These are phyloP conservation scores for Ogataea kodamae DNA, from an alignment of 805 yeast genomes.

Conservation along the genomic window DNA sequence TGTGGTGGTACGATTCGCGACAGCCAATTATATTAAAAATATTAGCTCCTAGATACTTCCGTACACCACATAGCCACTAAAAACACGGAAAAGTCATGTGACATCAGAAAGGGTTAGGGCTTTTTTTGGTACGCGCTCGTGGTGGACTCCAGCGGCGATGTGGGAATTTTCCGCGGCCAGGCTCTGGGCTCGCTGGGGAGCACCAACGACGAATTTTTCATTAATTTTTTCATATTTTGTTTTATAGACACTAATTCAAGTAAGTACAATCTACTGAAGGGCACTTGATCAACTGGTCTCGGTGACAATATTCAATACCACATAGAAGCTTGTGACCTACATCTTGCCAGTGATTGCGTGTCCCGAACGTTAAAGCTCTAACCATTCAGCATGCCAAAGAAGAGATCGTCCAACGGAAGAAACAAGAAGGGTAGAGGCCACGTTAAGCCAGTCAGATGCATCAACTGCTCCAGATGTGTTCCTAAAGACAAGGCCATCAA, in stretches of 20 bases:
- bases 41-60: constrained; percentile 8
- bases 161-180: constrained; percentile 1
- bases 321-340: no score
- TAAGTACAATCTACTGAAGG: constrained; percentile 5
- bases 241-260: constrained; percentile 12
- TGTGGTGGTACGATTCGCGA: constrained; percentile 15
- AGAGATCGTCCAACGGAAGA: constrained; percentile 99
- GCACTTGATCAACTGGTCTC: background rate
- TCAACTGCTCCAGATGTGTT: constrained; percentile 99
- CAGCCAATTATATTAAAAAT: constrained; percentile 17
- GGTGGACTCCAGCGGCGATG: background rate
- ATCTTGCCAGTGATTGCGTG: constrained; percentile 1
- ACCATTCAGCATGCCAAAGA: constrained; percentile 86
- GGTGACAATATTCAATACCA: background rate
- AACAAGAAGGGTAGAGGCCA: constrained; percentile 99
- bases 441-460: constrained; percentile 99
- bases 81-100: background rate
- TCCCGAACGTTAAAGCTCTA: constrained; percentile 2
- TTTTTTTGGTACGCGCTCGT: constrained; percentile 1
- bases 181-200: constrained; percentile 4
- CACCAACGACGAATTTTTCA: constrained; percentile 13
- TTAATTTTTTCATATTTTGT: constrained; percentile 12
- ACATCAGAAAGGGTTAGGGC: background rate
- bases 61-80: constrained; percentile 2
- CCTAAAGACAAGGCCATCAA: constrained; percentile 99